Evolutionary conservation across 345 rosid genomes (phyloP).

Genomic region (Eucalyptus pauciflora): DNA sequence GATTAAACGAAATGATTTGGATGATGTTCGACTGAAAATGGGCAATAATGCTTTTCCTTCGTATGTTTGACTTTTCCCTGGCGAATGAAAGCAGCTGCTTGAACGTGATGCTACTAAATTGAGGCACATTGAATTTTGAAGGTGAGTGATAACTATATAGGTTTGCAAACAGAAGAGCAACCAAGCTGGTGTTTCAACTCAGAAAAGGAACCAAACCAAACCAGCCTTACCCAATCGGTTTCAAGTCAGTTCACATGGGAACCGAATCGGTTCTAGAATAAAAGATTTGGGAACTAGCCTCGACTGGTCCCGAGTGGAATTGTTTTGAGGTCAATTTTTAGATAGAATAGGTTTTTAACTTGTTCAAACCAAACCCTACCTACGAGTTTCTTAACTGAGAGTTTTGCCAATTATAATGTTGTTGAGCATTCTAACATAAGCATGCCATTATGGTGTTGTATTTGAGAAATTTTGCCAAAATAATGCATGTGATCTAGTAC

Average conservation of each 20-base stretch:
- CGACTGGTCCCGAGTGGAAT: rapidly evolving
- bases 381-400: neutral
- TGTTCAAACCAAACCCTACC: neutral
- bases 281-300: neutral
- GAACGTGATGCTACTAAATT: neutral
- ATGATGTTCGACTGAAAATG: neutral
- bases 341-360: neutral
- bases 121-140: neutral
- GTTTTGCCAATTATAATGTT: neutral
- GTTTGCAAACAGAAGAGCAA: neutral
- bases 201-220: neutral
- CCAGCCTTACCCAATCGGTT: neutral
- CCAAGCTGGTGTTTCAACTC: neutral
- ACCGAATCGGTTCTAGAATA: neutral
- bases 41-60: neutral
- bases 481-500: neutral
- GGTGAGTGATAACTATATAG: neutral
- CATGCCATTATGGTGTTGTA: neutral
- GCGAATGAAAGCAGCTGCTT: neutral
- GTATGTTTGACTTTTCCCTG: neutral
- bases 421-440: neutral
- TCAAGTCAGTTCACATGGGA: neutral
- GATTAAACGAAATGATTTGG: neutral
- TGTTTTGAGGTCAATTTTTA: neutral
- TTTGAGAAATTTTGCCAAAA: neutral